phyloP scores from a whole-genome alignment of 257 asterid species.

The Nicotiana attenuata region DNA sequence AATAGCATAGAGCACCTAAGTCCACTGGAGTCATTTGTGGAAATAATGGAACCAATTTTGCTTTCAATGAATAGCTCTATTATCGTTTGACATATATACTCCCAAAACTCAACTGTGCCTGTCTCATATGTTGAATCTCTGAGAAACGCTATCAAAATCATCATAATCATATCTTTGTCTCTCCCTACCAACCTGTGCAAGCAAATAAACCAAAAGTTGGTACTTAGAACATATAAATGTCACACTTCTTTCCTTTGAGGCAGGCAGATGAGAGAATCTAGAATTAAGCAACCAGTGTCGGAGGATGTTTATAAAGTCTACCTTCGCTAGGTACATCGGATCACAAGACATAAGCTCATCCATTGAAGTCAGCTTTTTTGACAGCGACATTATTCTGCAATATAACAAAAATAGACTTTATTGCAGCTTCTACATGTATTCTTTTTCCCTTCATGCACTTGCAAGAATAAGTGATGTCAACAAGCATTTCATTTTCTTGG shows the following conservation, averaged over 20 bases:
- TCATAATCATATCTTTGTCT: constrained; percentile 78
- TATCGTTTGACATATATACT: background rate
- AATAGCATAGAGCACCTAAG: background rate
- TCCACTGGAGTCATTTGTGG: background rate
- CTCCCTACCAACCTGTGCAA: constrained; percentile 69
- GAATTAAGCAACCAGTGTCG: background rate
- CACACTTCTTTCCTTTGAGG: background rate
- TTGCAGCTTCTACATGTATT: background rate
- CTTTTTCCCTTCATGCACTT: background rate
- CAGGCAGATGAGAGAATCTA: background rate
- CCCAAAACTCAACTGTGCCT: background rate
- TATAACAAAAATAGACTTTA: background rate
- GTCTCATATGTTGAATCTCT: constrained; percentile 58
- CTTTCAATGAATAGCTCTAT: background rate
- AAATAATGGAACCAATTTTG: background rate
- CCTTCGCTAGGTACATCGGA: constrained; percentile 70
- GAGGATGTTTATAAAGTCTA: constrained; percentile 3
- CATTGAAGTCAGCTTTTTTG: constrained; percentile 68
- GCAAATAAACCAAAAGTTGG: background rate
- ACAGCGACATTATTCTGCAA: constrained; percentile 72
- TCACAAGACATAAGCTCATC: constrained; percentile 76
- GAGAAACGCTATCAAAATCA: constrained; percentile 68
- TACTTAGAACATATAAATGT: background rate
- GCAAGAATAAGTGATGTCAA: background rate
- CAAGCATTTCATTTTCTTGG: background rate